phyloP scores from a whole-genome alignment of 2,329 filamentous ascomycete species.

The Pezizomycotina sp. region DNA sequence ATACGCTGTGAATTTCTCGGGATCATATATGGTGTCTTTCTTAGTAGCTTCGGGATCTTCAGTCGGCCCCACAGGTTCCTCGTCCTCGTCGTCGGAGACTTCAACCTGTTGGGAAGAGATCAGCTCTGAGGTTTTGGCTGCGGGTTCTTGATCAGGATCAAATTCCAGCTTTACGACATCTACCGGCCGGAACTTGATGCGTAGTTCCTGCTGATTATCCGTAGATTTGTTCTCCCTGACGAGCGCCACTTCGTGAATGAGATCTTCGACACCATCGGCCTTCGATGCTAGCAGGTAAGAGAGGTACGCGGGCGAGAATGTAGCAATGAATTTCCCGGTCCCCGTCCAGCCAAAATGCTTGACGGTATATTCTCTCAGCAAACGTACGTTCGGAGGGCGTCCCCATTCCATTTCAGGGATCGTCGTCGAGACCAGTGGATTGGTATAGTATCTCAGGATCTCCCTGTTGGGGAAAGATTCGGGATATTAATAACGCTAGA shows the following conservation, averaged over 20 bases:
- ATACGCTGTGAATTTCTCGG: too few relatives aligned
- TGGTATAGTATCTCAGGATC: conserved; percentile 71
- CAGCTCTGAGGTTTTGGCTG: too few relatives aligned
- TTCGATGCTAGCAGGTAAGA: conserved; percentile 39
- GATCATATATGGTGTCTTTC: too few relatives aligned
- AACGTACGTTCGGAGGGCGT: conserved; percentile 44
- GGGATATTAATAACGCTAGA: conserved; percentile 62
- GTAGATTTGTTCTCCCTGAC: conserved; percentile 55
- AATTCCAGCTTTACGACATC: too few relatives aligned
- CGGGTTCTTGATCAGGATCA: too few relatives aligned
- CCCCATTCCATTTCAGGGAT: conserved; percentile 36
- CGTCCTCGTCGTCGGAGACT: too few relatives aligned
- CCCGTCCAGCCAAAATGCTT: conserved; percentile 79
- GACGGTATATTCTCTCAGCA: conserved; percentile 55
- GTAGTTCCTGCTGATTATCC: conserved; percentile 59
- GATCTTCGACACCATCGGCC: conserved; percentile 27
- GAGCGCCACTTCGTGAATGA: conserved; percentile 51
- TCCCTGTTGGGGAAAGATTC: conserved; percentile 64
- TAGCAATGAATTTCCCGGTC: conserved; percentile 61
- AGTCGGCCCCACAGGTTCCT: too few relatives aligned
- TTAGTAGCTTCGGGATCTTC: too few relatives aligned
- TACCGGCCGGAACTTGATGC: conserved; percentile 59
- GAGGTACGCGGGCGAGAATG: conserved; percentile 61
- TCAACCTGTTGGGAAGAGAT: too few relatives aligned
- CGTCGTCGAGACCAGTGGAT: conserved; percentile 56